Evolutionary conservation across 768 basidiomycete species (phyloP), one percentile per base, ranked within the genome.

Genomic region (Russula ochroleuca): DNA sequence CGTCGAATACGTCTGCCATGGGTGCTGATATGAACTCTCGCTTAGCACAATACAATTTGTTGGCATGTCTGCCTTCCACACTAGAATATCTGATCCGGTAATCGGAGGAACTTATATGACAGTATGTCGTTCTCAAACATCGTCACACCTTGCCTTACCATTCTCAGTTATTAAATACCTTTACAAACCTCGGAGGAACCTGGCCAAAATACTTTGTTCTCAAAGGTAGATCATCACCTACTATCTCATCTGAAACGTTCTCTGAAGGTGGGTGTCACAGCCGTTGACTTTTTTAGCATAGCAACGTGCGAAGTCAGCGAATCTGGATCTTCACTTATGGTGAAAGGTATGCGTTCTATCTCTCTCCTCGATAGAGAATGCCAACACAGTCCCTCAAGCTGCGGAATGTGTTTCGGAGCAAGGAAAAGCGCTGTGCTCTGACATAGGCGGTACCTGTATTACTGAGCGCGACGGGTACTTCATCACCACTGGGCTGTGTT

Each of bases 51-150:
- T 98, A n/a, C 96, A 99, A 74, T 99, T 98, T 72, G 96, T 98
- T 21, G 94, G 97, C 10, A 94, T 98, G 65, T 92, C 94, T n/a
- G 97, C 97, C 3, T 99, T 98, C 82, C 97, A 98, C 70, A 98
- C 94, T 3, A 85, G 90, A 59, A 87, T 99, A 41, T 94, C 97
- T 0, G 97, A 99, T 72, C 97, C 97, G 0, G 72, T 97, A 14
- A 97, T 99, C 58, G 97, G 97, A 33, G 97, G 97, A 56, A 99
- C 97, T 0, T 99, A 99, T 75, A 99, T 99, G 97, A 99, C 97
- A 14, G 95, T 94, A 70, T 67, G 85, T 76, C 35, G 11, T n/a
- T 25, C 1, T 40, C 37, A 28, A 11, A 6, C 9, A 41, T 51
- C 7, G 31, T 47, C 37, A 35, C 25, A 15, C 5, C 43, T 21